Conservation (phyloP, 192 early-diverging fungal species). For the Coemansia sp. region DNA sequence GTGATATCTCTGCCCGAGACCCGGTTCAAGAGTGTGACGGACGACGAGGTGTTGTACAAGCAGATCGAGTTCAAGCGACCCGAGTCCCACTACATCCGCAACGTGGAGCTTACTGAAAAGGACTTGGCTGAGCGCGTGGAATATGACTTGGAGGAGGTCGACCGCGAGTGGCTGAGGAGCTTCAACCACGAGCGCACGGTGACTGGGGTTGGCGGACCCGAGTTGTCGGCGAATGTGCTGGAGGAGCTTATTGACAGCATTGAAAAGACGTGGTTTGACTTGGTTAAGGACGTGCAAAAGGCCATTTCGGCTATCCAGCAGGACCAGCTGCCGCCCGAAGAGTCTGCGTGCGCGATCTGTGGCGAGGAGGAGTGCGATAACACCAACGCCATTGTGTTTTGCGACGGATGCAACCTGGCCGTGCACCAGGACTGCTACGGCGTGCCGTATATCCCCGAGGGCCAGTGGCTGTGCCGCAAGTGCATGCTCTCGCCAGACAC, state of each 20-base stretch:
- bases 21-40: conserved; percentile 22
- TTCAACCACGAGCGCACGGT: conserved; percentile 66
- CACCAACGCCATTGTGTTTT: conserved; percentile 98
- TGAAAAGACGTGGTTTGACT: conserved; percentile 98
- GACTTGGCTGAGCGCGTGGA: conserved; percentile 71
- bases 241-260: conserved; percentile 87
- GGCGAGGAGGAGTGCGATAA: conserved; percentile 99
- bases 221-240: conserved; percentile 59
- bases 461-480: conserved; percentile 97
- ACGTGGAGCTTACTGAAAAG: conserved; percentile 59
- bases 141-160: conserved; percentile 99
- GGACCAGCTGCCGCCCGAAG: conserved; percentile 69
- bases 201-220: not conserved
- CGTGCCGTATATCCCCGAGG: conserved; percentile 98
- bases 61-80: conserved; percentile 60
- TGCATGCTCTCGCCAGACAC: conserved; percentile 96
- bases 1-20: conserved; percentile 34
- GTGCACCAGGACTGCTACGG: conserved; percentile 99
- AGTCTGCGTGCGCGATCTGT: conserved; percentile 92
- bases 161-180: conserved; percentile 73
- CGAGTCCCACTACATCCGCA: conserved; percentile 71
- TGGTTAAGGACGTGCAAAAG: conserved; percentile 84
- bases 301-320: conserved; percentile 58
- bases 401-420: conserved; percentile 98
- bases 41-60: not conserved